Evolutionary conservation across 495 filamentous ascomycete species (phyloP).

Genomic region (Talaromyces adpressus): DNA sequence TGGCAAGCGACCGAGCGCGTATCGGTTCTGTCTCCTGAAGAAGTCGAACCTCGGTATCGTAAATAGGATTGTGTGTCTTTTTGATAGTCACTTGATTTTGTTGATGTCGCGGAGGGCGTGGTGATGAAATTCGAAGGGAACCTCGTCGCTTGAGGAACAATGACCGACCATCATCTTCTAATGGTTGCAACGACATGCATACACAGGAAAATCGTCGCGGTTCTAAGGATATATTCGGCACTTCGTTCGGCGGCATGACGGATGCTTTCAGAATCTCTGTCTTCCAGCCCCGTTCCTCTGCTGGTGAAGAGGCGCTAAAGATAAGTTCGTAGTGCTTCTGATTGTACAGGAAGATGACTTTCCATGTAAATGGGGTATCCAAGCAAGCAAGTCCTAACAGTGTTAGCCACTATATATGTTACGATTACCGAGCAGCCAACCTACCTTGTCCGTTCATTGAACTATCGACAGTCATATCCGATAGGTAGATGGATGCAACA

Average conservation of each 20-base stretch:
- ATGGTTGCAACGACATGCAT: slow-evolving; percentile 60
- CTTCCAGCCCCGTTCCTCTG: slow-evolving; percentile 75
- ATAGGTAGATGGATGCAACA: slow-evolving; percentile 66
- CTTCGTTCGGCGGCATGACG: slow-evolving; percentile 16
- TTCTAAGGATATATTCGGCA: slow-evolving; percentile 18
- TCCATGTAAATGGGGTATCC: slow-evolving; percentile 84
- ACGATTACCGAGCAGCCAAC: not conserved
- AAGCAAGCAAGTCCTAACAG: slow-evolving; percentile 75
- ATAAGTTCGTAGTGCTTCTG: slow-evolving; percentile 77
- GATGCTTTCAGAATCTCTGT: slow-evolving; percentile 31
- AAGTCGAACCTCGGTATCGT: slow-evolving; percentile 25
- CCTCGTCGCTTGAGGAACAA: slow-evolving; percentile 67
- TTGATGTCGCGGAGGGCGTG: slow-evolving; percentile 44
- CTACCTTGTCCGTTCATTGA: slow-evolving; percentile 78
- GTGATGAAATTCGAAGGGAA: slow-evolving; percentile 72
- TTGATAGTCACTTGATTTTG: slow-evolving; percentile 75
- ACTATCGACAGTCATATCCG: slow-evolving; percentile 65
- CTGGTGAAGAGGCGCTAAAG: slow-evolving; percentile 77
- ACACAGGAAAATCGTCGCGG: slow-evolving; percentile 42
- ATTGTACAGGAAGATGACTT: slow-evolving; percentile 75
- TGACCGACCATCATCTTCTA: slow-evolving; percentile 67
- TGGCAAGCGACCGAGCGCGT: slow-evolving; percentile 14
- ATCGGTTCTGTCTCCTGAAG: slow-evolving; percentile 22
- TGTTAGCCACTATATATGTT: not conserved
- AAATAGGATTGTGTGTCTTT: slow-evolving; percentile 71